Conservation (phyloP, 129 eudicot genomes). For the Centaurea solstitialis region DNA sequence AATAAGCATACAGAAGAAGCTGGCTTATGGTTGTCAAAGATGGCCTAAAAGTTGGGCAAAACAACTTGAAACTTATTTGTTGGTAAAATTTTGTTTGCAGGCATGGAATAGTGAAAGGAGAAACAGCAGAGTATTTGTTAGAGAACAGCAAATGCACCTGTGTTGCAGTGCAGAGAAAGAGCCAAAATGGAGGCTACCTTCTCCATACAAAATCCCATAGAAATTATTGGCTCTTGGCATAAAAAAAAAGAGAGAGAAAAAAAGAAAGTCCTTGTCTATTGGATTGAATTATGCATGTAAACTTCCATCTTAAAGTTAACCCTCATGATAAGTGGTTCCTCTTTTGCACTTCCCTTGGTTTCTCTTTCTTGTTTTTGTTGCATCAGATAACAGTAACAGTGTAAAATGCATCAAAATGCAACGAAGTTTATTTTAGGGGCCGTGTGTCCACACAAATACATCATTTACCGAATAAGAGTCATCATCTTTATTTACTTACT, state of each 20-base stretch:
- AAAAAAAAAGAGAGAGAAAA: background rate
- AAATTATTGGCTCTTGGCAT: constrained; percentile 82
- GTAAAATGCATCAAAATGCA: background rate
- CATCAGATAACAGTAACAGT: background rate
- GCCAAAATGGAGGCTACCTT: constrained; percentile 66
- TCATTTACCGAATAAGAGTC: background rate
- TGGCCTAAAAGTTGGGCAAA: background rate
- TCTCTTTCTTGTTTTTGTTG: background rate
- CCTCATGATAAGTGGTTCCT: background rate
- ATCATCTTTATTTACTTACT: background rate
- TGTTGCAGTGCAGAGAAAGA: constrained; percentile 82
- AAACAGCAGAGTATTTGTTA: constrained; percentile 65
- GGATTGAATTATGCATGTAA: background rate
- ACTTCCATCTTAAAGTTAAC: background rate
- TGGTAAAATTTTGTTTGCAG: constrained; percentile 29
- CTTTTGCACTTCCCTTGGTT: background rate
- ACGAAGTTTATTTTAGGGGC: background rate
- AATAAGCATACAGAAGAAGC: background rate
- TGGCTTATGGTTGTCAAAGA: background rate
- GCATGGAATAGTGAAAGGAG: constrained; percentile 59
- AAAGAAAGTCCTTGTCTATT: background rate
- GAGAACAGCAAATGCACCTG: constrained; percentile 76
- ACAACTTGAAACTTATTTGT: background rate
- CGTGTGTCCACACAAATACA: background rate
- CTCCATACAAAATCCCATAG: constrained; percentile 66